Percentiles rank a stretch among this genome's conserved stretches.
Evolutionary conservation across 2,329 filamentous ascomycete genomes (phyloP).

Genomic region (Epichloe glyceriae): DNA sequence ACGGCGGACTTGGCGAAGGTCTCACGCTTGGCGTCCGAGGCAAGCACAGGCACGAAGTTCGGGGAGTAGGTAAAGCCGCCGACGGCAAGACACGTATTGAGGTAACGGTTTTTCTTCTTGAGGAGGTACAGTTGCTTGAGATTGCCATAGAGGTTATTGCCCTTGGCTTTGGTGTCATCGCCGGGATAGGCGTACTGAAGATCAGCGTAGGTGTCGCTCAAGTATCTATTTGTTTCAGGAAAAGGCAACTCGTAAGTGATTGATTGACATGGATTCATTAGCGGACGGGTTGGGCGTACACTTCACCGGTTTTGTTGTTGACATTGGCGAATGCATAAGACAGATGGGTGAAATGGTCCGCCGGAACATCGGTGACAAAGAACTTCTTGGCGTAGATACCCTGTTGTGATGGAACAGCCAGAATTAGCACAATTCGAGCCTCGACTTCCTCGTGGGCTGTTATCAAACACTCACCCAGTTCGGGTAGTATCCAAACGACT

Average conservation of each 20-base stretch:
- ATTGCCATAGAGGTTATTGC: constrained; percentile 61
- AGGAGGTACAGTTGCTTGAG: constrained; percentile 64
- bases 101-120: constrained; percentile 62
- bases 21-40: constrained; percentile 46
- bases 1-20: constrained; percentile 58
- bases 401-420: constrained; percentile 22
- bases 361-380: constrained; percentile 55
- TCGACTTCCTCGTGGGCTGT: too few relatives aligned
- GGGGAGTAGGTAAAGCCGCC: constrained; percentile 67
- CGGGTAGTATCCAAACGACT: neutral
- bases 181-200: constrained; percentile 52
- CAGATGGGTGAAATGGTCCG: constrained; percentile 58
- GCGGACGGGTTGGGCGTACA: neutral
- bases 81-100: constrained; percentile 62
- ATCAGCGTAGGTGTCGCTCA: constrained; percentile 29
- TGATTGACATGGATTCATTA: neutral
- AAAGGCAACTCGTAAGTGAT: neutral
- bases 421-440: too few relatives aligned
- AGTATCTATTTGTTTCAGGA: constrained; percentile 8
- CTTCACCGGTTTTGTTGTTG: constrained; percentile 9
- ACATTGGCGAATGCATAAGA: constrained; percentile 46
- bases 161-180: constrained; percentile 39
- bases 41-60: constrained; percentile 46
- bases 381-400: constrained; percentile 60
- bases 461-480: neutral